These are phyloP conservation scores for Scutellaria barbata DNA, from an alignment of 257 asterid species.

Conservation along the genomic window DNA sequence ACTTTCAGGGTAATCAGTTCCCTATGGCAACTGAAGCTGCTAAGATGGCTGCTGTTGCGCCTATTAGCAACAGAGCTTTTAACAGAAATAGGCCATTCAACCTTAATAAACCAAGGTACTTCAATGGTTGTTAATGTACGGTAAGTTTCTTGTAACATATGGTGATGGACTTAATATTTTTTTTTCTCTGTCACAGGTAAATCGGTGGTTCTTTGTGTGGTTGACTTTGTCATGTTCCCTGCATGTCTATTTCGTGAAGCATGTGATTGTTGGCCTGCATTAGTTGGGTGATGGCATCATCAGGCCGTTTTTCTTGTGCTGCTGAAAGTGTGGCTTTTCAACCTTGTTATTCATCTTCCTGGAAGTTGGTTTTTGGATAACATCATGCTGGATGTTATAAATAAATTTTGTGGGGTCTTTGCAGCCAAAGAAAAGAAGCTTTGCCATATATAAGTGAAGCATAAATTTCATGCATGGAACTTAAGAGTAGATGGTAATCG, in stretches of 20 bases:
- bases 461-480: constrained; percentile 19
- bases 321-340: constrained; percentile 22
- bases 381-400: constrained; percentile 27
- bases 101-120: constrained; percentile 71
- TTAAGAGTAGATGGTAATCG: background rate
- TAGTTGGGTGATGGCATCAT: constrained; percentile 37
- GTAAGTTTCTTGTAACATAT: background rate
- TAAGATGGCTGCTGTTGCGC: constrained; percentile 72
- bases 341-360: constrained; percentile 24
- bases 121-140: background rate
- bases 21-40: constrained; percentile 81
- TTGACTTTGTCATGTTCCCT: constrained; percentile 46
- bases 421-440: constrained; percentile 30
- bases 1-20: constrained; percentile 72
- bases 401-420: constrained; percentile 14
- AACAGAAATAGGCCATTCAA: constrained; percentile 48
- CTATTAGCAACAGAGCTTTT: constrained; percentile 59
- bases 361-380: constrained; percentile 36
- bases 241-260: constrained; percentile 42
- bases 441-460: constrained; percentile 22
- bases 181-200: constrained; percentile 55
- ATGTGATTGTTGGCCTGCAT: constrained; percentile 33
- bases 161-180: constrained; percentile 11
- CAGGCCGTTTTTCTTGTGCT: constrained; percentile 29
- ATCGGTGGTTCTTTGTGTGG: constrained; percentile 44